Conservation (phyloP, 768 basidiomycete genomes). For the Auricularia auricula-judae region DNA sequence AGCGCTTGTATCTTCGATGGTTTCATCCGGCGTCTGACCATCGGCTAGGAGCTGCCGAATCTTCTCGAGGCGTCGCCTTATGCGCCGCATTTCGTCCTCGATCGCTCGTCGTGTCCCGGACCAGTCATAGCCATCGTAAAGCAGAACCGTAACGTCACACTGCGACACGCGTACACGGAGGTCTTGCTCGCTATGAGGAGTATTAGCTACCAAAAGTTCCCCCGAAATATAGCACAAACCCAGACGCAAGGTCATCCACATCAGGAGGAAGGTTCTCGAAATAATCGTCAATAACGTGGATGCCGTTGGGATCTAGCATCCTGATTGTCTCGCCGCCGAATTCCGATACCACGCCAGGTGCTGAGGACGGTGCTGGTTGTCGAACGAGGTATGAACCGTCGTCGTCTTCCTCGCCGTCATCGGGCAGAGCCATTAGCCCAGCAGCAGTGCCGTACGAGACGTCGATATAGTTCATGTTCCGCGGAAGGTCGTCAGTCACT, state of each 20-base stretch:
- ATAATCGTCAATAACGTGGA: constrained; percentile 65
- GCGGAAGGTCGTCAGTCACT: constrained; percentile 85
- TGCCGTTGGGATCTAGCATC: constrained; percentile 50
- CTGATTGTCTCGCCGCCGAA: constrained; percentile 81
- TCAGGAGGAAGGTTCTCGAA: constrained; percentile 58
- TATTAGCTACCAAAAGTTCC: constrained; percentile 23
- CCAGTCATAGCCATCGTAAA: constrained; percentile 98
- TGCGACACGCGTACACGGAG: constrained; percentile 47
- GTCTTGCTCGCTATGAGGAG: constrained; percentile 23
- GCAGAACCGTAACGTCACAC: constrained; percentile 52
- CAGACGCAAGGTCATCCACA: constrained; percentile 26
- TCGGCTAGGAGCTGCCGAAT: constrained; percentile 86
- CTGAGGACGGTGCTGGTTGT: background rate
- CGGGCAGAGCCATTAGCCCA: constrained; percentile 59
- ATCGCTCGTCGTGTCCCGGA: constrained; percentile 70
- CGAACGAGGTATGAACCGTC: constrained; percentile 1
- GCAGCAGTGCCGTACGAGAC: constrained; percentile 69
- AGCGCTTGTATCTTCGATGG: constrained; percentile 56
- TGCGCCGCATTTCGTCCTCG: constrained; percentile 78
- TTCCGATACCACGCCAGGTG: constrained; percentile 39
- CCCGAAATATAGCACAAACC: constrained; percentile 4
- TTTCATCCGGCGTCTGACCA: constrained; percentile 77
- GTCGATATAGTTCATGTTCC: constrained; percentile 80
- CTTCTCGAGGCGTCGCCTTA: constrained; percentile 75
- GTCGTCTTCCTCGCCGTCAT: constrained; percentile 61